Conservation (phyloP, 2,329 filamentous ascomycete species). For the Trichoderma lentiforme region DNA sequence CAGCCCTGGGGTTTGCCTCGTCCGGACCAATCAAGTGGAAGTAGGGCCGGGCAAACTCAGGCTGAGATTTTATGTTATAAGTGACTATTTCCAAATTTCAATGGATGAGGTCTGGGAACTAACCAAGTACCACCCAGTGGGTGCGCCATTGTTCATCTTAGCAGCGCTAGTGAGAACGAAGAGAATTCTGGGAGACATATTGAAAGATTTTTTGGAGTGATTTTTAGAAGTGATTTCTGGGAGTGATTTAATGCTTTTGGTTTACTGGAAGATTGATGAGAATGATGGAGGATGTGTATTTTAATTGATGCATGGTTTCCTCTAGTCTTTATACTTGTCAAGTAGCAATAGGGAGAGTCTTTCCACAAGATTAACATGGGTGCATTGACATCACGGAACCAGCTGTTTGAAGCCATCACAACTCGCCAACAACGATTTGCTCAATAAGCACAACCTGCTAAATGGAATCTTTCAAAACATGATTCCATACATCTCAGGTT, state of each 20-base stretch:
- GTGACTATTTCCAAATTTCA: not conserved
- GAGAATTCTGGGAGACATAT: slow-evolving; percentile 60
- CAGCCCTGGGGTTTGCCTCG: slow-evolving; percentile 50
- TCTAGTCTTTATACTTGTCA: not conserved
- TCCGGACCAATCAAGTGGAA: slow-evolving; percentile 29
- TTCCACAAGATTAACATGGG: not conserved
- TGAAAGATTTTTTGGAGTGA: not conserved
- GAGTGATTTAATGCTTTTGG: not conserved
- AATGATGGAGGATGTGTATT: not conserved
- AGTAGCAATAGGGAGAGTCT: not conserved
- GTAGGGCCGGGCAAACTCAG: slow-evolving; percentile 5
- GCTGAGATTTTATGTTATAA: not conserved
- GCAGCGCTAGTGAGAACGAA: slow-evolving; percentile 65
- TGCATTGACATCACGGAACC: not conserved
- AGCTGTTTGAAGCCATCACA: not conserved
- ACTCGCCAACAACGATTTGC: not conserved
- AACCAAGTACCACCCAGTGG: slow-evolving; percentile 70
- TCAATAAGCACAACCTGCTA: not conserved
- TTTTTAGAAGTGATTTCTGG: not conserved
- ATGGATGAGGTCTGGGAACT: slow-evolving; percentile 33
- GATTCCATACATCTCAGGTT: not conserved
- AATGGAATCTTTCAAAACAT: not conserved
- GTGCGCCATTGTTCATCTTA: slow-evolving; percentile 43
- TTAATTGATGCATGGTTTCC: not conserved
- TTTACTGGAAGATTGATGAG: not conserved